These are phyloP conservation scores for Crataegus laevigata DNA, from an alignment of 306 rosid species.

Conservation along the genomic window DNA sequence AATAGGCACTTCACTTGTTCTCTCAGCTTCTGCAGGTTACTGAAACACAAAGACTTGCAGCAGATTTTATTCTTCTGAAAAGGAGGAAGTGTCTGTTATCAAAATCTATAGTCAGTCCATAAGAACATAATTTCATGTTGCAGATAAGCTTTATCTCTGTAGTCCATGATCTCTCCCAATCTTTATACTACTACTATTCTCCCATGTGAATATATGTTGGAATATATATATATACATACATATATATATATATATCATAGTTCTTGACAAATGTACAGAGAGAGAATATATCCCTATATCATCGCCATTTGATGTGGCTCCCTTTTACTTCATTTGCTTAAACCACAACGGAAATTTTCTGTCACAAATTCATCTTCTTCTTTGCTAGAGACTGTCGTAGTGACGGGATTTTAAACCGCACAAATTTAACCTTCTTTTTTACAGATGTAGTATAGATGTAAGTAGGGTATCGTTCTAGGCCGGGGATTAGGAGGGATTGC, in stretches of 20 bases:
- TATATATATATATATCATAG: background rate
- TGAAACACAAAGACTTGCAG: background rate
- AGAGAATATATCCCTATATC: background rate
- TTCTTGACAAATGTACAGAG: background rate
- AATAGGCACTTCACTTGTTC: background rate
- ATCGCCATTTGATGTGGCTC: background rate
- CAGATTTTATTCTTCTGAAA: background rate
- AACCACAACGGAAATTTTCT: background rate
- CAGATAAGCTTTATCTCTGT: background rate
- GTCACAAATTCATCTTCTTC: background rate
- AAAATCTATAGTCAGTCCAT: background rate
- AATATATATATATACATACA: too few relatives aligned
- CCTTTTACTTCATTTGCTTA: background rate
- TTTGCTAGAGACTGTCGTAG: background rate
- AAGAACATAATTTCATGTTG: background rate
- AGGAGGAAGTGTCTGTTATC: background rate
- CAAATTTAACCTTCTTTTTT: too few relatives aligned
- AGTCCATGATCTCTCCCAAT: background rate
- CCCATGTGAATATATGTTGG: slow-evolving; percentile 1
- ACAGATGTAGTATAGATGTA: too few relatives aligned
- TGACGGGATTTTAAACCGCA: too few relatives aligned
- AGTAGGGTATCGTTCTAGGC: too few relatives aligned
- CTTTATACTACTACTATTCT: background rate
- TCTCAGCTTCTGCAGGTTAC: background rate
- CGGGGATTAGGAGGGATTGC: too few relatives aligned